Evolutionary conservation across 2,329 filamentous ascomycete genomes (phyloP), one percentile per base, ranked within the genome.

Genomic region (Sarocladiaceae sp.): DNA sequence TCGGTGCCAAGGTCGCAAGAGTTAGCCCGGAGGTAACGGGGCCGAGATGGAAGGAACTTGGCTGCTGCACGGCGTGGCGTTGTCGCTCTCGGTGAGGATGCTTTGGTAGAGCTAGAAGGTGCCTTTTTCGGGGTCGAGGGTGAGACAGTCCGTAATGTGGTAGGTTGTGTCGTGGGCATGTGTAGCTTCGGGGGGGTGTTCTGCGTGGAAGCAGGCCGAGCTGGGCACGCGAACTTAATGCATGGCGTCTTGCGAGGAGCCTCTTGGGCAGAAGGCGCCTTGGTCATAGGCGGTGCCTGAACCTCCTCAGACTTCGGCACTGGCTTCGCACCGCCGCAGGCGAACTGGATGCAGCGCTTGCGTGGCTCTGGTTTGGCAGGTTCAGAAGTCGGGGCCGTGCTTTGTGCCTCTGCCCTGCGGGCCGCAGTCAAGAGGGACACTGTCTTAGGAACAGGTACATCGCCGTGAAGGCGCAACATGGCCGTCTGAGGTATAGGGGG

Each of bases 271-370:
- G 59, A 57, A 6, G 59, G 57, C 1, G 60, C 51, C 55, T 58
- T 55, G 33, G 57, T 53, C 53, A 64, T 61, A 4, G 61, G 50
- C 19, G 57, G 20, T 64, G 51, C 45, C 62, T 56, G 9, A 65
- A 57, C 35, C 69, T 66, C 42, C 66, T 62, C 51, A 7, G 40
- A 18, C 23, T 69, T 71, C 23, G 63, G 55, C 20, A 67, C 66
- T 6, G 79, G 72, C 58, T 83, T 86, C 29, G 26, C n/a, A 12
- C 76, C 76, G 27, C 78, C 82, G 60, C 91, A 97, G 26, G 88
- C 89, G 62, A 97, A 97, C 48, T 85, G 91, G 53, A 97, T 96
- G 63, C 87, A 91, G 48, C 90, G 80, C 68, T 90, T 95, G 57
- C 87, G 85, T 27, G 65, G 65, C 15, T 53, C 53, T 33, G 61